Base-by-base conservation (phyloP, 164 flowering plant genomes). In the Annona squamosa region DNA sequence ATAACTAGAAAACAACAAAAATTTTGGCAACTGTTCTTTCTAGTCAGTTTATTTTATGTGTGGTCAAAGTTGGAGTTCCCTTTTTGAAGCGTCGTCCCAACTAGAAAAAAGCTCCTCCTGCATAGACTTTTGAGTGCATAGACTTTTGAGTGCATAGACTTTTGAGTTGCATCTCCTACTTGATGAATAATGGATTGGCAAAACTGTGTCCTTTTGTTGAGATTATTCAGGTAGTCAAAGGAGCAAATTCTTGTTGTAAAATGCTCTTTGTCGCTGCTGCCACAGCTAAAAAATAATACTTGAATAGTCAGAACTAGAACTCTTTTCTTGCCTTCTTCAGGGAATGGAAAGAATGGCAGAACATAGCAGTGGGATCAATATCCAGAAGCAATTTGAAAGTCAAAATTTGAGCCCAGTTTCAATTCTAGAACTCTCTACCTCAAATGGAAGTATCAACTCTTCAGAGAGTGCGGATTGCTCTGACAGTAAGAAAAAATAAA, bases 391-490 rank as follows among this genome's bases (percentile, higher is more conserved):
- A 68, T 74, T 77, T 48, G 85, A 85, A 62, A 73, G 72, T 76
- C 83, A 82, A 52, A 80, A 84, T 78, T 94, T 90, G 2, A 91
- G 99, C 78, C 95, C 97, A 6, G 81, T 90, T 63, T 94, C 98
- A 69, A 78, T 86, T 78, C 91, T 95, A 74, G 97, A 89, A 71
- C 83, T 84, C 48, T 80, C 87, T 71, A 79, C 86, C 73, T 84
- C 88, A 10, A 78, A 80, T 76, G 98, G 90, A 74, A 93, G 95
- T 79, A 85, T 86, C 81, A 81, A 82, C 78, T 91, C 97, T 73
- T 85, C 91, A 7, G 88, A 88, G 63, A 87, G 86, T 71, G 76
- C 75, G 3, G 91, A 85, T 2, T 82, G 88, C 63, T 75, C 76
- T 42, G 85, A 78, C 75, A 90, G 93, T 91, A 83, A 73, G 67